phyloP scores from a whole-genome alignment of 1,284 basidiomycete genomes.

The Sporisorium graminicola region DNA sequence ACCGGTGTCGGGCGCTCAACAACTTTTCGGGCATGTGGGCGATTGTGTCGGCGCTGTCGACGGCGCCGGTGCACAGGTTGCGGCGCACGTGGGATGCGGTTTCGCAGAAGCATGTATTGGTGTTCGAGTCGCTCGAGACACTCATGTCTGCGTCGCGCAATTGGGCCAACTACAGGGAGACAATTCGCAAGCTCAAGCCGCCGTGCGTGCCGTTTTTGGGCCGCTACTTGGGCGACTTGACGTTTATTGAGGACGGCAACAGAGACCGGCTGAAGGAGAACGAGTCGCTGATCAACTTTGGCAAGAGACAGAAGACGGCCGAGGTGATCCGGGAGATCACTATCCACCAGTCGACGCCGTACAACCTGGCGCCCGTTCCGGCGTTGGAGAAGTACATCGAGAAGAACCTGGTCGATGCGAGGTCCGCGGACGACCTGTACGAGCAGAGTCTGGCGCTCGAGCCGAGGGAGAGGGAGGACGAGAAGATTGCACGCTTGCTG shows the following conservation, averaged over 20 bases:
- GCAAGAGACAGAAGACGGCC: slow-evolving; percentile 91
- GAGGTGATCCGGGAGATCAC: slow-evolving; percentile 97
- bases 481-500: slow-evolving; percentile 84
- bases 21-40: slow-evolving; percentile 98
- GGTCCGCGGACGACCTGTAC: slow-evolving; percentile 73
- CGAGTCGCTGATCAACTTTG: slow-evolving; percentile 85
- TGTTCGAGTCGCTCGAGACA: slow-evolving; percentile 79
- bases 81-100: slow-evolving; percentile 96
- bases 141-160: slow-evolving; percentile 91
- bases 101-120: slow-evolving; percentile 73
- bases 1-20: slow-evolving; percentile 87
- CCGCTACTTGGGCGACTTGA: slow-evolving; percentile 93
- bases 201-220: slow-evolving; percentile 98
- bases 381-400: slow-evolving; percentile 82
- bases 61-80: slow-evolving; percentile 89
- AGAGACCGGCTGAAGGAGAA: slow-evolving; percentile 81
- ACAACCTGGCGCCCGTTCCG: slow-evolving; percentile 81
- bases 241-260: slow-evolving; percentile 99
- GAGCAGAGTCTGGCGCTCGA: slow-evolving; percentile 86
- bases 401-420: slow-evolving; percentile 75
- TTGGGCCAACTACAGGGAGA: slow-evolving; percentile 89
- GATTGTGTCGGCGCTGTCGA: slow-evolving; percentile 93
- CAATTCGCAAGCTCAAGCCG: slow-evolving; percentile 85
- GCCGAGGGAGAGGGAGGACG: slow-evolving; percentile 87
- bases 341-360: slow-evolving; percentile 88